Percentiles rank a stretch among this genome's conserved stretches.
Evolutionary conservation across 371 early-diverging fungal species (phyloP).

Genomic region (Actinomucor elegans): DNA sequence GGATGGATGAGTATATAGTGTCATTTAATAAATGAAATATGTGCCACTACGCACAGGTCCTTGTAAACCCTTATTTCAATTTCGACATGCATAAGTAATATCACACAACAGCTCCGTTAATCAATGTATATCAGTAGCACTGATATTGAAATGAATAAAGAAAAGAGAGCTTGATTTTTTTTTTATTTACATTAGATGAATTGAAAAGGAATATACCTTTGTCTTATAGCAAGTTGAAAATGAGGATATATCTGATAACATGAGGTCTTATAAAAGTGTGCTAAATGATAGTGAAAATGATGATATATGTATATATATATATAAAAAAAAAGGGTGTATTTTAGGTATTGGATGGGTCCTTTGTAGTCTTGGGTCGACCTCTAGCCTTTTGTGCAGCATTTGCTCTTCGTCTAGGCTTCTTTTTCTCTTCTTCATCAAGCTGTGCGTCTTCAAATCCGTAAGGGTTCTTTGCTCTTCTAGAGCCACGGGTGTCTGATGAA

Average conservation of each 20-base stretch:
- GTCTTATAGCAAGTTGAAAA: no score
- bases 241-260: no score
- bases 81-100: neutral
- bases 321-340: neutral
- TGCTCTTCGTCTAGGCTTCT: constrained; percentile 18
- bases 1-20: neutral
- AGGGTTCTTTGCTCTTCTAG: constrained; percentile 34
- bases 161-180: neutral
- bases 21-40: no score
- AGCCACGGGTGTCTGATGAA: constrained; percentile 43
- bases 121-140: no score
- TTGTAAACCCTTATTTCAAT: no score
- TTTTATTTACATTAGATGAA: neutral
- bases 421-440: constrained; percentile 21
- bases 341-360: neutral
- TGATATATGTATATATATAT: neutral
- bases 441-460: constrained; percentile 28
- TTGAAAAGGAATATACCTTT: no score
- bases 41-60: no score
- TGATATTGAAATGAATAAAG: neutral
- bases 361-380: constrained; percentile 20
- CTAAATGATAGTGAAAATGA: no score
- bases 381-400: constrained; percentile 3
- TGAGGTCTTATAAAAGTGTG: no score
- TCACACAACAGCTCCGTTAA: no score